phyloP scores from a whole-genome alignment of 106 monocot genomes.

The Ottelia alismoides region DNA sequence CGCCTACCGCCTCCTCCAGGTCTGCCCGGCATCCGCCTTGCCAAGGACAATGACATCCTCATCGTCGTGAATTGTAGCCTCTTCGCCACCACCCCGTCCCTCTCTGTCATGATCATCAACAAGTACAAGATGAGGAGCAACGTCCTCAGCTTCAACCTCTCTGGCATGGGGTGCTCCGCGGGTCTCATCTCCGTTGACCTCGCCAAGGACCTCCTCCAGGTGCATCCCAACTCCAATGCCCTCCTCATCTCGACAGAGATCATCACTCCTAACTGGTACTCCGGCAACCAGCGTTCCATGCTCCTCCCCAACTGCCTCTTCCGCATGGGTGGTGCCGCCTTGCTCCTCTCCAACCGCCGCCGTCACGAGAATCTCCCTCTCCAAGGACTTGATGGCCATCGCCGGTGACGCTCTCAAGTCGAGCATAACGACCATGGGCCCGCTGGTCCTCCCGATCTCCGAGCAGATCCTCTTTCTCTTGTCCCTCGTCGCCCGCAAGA shows the following conservation, averaged over 20 bases:
- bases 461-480: conserved; percentile 15
- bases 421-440: no score
- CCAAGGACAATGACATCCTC: no score
- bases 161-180: no score
- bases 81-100: conserved; percentile 14
- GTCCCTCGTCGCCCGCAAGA: conserved; percentile 7
- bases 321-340: no score
- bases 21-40: no score
- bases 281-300: no score
- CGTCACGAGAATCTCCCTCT: conserved; percentile 10
- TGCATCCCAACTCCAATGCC: conserved; percentile 4
- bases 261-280: no score
- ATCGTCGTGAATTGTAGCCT: conserved; percentile 17
- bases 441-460: conserved; percentile 11
- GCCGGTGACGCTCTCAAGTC: conserved; percentile 16
- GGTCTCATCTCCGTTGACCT: no score
- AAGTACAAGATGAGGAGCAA: conserved; percentile 18
- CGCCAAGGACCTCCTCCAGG: conserved; percentile 14
- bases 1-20: no score
- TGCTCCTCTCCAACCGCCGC: conserved; percentile 9
- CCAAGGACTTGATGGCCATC: no score
- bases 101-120: conserved; percentile 13
- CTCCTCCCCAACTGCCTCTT: no score
- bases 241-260: not conserved
- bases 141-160: no score